Conservation (phyloP, 306 rosid genomes). For the Cicer judaicum region DNA sequence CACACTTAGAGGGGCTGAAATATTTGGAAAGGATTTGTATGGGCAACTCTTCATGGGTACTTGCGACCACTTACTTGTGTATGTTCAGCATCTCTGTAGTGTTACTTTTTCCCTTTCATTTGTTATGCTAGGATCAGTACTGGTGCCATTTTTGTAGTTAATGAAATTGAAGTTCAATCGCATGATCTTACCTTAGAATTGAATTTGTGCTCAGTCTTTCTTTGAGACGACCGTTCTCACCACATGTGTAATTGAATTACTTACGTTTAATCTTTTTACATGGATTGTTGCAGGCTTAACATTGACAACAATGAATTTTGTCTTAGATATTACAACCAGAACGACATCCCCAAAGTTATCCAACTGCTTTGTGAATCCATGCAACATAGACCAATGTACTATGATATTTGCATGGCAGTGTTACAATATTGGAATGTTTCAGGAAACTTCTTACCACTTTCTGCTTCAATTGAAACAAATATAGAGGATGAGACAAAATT, state of each 20-base stretch:
- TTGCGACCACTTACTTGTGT: conserved; percentile 92
- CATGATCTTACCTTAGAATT: conserved; percentile 18
- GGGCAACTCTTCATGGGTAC: conserved; percentile 88
- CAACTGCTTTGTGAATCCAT: conserved; percentile 64
- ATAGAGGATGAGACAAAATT: conserved; percentile 45
- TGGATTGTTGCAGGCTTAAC: conserved; percentile 71
- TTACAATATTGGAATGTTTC: conserved; percentile 74
- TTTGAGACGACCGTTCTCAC: conserved; percentile 12
- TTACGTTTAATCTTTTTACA: conserved; percentile 40
- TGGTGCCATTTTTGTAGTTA: conserved; percentile 31
- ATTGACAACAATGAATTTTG: conserved; percentile 54
- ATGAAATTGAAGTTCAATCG: conserved; percentile 33
- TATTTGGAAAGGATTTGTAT: conserved; percentile 78
- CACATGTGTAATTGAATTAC: conserved; percentile 25
- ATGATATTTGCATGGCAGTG: conserved; percentile 66
- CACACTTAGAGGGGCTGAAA: conserved; percentile 83
- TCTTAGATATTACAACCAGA: conserved; percentile 76
- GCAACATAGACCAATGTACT: conserved; percentile 62
- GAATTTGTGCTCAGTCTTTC: conserved; percentile 24
- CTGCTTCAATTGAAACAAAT: conserved; percentile 47
- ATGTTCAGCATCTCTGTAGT: conserved; percentile 61
- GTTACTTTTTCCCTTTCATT: conserved; percentile 29
- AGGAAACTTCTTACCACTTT: conserved; percentile 54
- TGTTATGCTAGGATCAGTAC: conserved; percentile 33
- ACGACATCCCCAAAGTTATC: conserved; percentile 76